Evolutionary conservation across 2,329 filamentous ascomycete genomes (phyloP), one percentile per base, ranked within the genome.

Genomic region (Aspergillus flavus): DNA sequence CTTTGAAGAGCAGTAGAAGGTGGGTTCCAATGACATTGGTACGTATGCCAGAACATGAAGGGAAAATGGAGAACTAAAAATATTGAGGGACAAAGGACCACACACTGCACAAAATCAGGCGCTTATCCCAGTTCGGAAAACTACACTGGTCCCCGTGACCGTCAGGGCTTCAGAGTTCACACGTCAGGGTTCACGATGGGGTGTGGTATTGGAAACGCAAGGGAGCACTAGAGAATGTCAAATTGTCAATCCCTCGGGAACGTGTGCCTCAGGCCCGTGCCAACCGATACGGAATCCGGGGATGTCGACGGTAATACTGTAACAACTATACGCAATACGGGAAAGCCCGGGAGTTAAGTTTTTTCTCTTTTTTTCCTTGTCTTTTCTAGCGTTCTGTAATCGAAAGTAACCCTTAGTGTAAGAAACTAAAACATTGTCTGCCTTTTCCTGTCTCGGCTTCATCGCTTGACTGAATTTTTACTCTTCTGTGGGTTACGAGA

Each of bases 241-340:
- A 54, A 39, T 39, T 54, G 52, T 32, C 50, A 36, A 54, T 54
- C 32, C 32, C 48, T 56, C 52, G 48, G 48, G 65, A 70, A 68
- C 53, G 39, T 60, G 63, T 64, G 64, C 66, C 64, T 68, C 56
- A 67, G 70, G 65, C 68, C 52, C 56, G 16, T 65, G 63, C 66
- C 55, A 59, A 14, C 58, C 61, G 61, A 36, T 55, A 36, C 32
- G 30, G 32, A 72, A 69, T 71, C 66, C 61, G 70, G 67, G 66
- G 60, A 41, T 41, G n/a, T 34, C 39, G 45, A 43, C 30, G 52
- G 52, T 39, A 55, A 23, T 55, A 34, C 52, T 14, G 53, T 53
- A 63, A 58, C 61, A 64, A 68, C 76, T 72, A 76, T 77, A 76
- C 75, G 75, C 72, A 74, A 76, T 75, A 67, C 75, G 76, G 77